Evolutionary conservation across 176 grass and related monocot genomes (phyloP).

Genomic region (Phragmites australis): DNA sequence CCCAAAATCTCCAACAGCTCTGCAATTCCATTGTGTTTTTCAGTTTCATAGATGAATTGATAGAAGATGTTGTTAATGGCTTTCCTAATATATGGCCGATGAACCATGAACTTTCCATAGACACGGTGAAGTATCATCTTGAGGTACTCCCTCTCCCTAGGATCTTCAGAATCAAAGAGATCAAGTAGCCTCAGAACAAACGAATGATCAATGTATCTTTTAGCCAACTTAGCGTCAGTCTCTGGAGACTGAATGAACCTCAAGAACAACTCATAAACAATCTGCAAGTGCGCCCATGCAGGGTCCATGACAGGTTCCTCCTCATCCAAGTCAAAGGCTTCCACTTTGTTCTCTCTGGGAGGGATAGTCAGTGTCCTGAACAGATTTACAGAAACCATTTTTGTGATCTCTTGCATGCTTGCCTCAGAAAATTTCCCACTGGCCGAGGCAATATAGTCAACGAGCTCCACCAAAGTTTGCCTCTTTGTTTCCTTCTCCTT

Average conservation of each 20-base stretch:
- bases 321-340: conserved; percentile 70
- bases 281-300: conserved; percentile 74
- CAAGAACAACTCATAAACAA: conserved; percentile 85
- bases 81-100: conserved; percentile 78
- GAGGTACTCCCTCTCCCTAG: conserved; percentile 80
- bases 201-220: conserved; percentile 73
- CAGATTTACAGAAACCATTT: conserved; percentile 64
- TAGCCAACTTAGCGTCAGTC: conserved; percentile 81
- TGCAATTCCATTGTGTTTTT: conserved; percentile 84
- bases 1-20: conserved; percentile 84
- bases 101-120: conserved; percentile 96
- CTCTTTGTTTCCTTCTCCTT: conserved; percentile 82
- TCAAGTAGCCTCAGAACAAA: conserved; percentile 81
- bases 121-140: conserved; percentile 90
- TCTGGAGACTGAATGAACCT: conserved; percentile 79
- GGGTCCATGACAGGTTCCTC: conserved; percentile 89
- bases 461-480: conserved; percentile 77
- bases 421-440: conserved; percentile 63
- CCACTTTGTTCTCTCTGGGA: conserved; percentile 61
- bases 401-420: conserved; percentile 72
- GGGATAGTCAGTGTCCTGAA: conserved; percentile 59
- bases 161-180: conserved; percentile 87
- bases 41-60: conserved; percentile 87
- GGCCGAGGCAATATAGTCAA: conserved; percentile 54
- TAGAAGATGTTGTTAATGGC: conserved; percentile 90